These are phyloP conservation scores for Kalmanozyma brasiliensis DNA, from an alignment of 1,284 basidiomycete genomes.

Conservation along the genomic window DNA sequence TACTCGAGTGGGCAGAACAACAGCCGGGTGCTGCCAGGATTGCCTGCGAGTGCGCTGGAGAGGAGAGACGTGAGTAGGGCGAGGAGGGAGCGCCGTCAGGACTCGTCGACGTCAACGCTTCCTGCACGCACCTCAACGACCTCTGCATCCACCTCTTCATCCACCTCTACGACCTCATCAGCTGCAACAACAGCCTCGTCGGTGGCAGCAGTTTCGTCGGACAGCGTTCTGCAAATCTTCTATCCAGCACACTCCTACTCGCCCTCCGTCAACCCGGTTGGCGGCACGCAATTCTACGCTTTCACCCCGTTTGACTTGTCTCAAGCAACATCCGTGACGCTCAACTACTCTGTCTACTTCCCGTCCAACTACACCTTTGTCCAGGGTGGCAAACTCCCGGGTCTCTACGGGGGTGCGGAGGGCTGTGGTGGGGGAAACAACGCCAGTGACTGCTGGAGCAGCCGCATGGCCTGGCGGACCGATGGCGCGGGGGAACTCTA, in stretches of 20 bases:
- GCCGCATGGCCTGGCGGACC: constrained; percentile 69
- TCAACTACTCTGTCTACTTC: constrained; percentile 68
- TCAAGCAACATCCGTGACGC: constrained; percentile 11
- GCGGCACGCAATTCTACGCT: constrained; percentile 34
- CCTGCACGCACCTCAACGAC: not conserved
- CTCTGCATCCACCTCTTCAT: not conserved
- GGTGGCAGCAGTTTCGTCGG: too few species aligned
- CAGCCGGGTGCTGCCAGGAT: not conserved
- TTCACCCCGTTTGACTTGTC: constrained; percentile 16
- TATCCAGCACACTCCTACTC: constrained; percentile 69
- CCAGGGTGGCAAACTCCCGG: constrained; percentile 70
- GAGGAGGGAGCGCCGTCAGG: too few species aligned
- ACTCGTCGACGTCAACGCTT: too few species aligned
- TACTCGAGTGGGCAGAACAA: constrained; percentile 19
- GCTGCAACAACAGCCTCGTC: too few species aligned
- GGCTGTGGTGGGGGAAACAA: constrained; percentile 69
- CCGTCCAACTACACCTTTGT: constrained; percentile 68
- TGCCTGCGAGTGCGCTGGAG: constrained; percentile 4
- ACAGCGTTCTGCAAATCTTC: constrained; percentile 9
- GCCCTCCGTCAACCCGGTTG: constrained; percentile 58
- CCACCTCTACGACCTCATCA: not conserved
- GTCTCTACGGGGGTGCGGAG: constrained; percentile 68
- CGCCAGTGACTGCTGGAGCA: constrained; percentile 68
- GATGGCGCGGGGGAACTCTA: constrained; percentile 71
- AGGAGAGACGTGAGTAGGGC: too few species aligned